Evolutionary conservation across 768 basidiomycete genomes (phyloP), one percentile per base, ranked within the genome.

Genomic region (Tricholoma furcatifolium): DNA sequence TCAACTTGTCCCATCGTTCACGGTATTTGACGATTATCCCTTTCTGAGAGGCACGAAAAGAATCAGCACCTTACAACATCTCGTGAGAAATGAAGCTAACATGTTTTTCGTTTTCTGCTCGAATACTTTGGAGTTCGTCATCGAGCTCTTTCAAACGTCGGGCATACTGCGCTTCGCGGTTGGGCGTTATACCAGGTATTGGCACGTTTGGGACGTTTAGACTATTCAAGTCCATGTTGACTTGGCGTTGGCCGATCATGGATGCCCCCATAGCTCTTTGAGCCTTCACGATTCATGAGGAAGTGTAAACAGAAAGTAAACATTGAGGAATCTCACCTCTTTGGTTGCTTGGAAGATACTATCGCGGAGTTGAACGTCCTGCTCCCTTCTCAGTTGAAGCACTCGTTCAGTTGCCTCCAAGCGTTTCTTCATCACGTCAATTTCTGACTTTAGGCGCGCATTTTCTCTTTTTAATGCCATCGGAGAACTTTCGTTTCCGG

Each of bases 1-100:
- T 93, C 51, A 93, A 73, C 67, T 91, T 92, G 65, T 90, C 88
- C 91, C 91, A 93, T 36, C 89, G 79, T 69, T 93, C 91, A 23
- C 87, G 82, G 69, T 89, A 93, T 61, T 88, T 87, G 18, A 77
- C 74, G 57, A 92, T 91, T 81, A 91, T 88, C 10, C 82, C 74
- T 83, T 87, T 89, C 91, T 93, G 69, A 53, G 53, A 44, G 62
- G 15, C 55, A 49, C 51, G 47, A 11, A 18, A 46, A 43, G 40
- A 34, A 51, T 61, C 47, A 62, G 58, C 43, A 50, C 4, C 5
- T 40, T 35, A 39, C 20, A n/a, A 18, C 30, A 21, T 27, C n/a
- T 36, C 18, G 39, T 50, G 54, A 41, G 34, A 23, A 43, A 38
- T 69, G 18, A 15, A 31, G 47, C 82, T 12, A 45, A 89, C 91